These are phyloP conservation scores for Aspergillus sp. DNA, from an alignment of 2,329 filamentous ascomycete species.

Conservation along the genomic window DNA sequence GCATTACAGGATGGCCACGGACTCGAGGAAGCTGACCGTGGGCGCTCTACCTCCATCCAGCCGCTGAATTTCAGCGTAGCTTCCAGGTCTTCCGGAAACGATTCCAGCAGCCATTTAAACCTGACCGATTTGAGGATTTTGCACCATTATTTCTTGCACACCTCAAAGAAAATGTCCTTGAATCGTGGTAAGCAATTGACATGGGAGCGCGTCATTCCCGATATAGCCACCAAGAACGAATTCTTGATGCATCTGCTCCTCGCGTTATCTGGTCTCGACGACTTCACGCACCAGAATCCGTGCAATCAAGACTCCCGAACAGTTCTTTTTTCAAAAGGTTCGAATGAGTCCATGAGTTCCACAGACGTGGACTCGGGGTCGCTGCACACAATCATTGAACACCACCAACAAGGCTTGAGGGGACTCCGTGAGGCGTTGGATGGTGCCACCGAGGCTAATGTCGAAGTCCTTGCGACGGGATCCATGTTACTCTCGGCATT, in stretches of 20 bases:
- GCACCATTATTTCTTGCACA: conserved; percentile 11
- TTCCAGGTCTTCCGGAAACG: neutral
- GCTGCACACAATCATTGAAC: conserved; percentile 8
- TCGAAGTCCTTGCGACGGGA: conserved; percentile 9
- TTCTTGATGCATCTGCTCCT: conserved; percentile 19
- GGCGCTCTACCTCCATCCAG: conserved; percentile 1
- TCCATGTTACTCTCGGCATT: conserved; percentile 12
- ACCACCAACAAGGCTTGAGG: conserved; percentile 13
- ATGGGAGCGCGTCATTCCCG: conserved; percentile 15
- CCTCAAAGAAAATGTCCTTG: conserved; percentile 8
- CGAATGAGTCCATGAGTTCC: neutral
- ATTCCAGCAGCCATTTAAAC: conserved; percentile 4
- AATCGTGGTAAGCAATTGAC: conserved; percentile 2
- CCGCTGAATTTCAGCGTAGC: conserved; percentile 8
- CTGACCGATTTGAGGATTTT: conserved; percentile 13
- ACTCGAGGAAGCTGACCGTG: neutral
- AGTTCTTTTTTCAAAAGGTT: no score
- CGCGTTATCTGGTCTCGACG: conserved; percentile 14
- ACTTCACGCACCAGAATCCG: conserved; percentile 2
- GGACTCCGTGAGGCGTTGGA: conserved; percentile 9
- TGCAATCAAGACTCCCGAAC: neutral
- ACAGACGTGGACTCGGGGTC: neutral
- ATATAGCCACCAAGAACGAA: conserved; percentile 9
- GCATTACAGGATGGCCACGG: neutral
- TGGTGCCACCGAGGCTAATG: conserved; percentile 2